Percentiles rank a stretch among this genome's conserved stretches.
Conservation (phyloP, 176 grass and related monocot species). For the Poa annua region DNA sequence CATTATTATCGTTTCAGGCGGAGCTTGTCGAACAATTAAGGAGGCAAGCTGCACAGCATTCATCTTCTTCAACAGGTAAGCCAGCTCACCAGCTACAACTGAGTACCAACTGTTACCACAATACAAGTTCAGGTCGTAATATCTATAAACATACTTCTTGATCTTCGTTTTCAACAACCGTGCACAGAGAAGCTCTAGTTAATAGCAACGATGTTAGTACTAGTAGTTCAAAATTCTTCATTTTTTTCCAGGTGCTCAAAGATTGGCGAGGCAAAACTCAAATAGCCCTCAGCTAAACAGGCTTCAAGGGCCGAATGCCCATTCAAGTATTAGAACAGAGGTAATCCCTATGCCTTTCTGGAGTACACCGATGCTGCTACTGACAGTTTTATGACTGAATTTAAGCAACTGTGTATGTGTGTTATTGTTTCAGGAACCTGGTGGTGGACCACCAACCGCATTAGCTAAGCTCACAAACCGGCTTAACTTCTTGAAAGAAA, state of each 20-base stretch:
- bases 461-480: conserved; percentile 77
- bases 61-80: conserved; percentile 31
- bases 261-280: conserved; percentile 52
- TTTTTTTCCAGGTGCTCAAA: conserved; percentile 42
- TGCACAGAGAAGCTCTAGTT: conserved; percentile 38
- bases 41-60: conserved; percentile 36
- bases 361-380: not conserved
- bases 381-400: conserved; percentile 17
- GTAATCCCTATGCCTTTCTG: conserved; percentile 38
- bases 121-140: conserved; percentile 17
- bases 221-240: conserved; percentile 29
- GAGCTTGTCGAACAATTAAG: conserved; percentile 41
- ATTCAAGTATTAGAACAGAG: conserved; percentile 53
- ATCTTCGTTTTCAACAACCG: not conserved
- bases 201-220: not conserved
- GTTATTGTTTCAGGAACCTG: conserved; percentile 63
- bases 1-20: conserved; percentile 44
- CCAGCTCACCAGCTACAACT: conserved; percentile 37
- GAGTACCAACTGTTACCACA: conserved; percentile 3
- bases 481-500: conserved; percentile 93
- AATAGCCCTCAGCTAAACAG: conserved; percentile 34
- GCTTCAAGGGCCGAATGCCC: conserved; percentile 38
- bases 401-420: conserved; percentile 29
- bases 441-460: conserved; percentile 54
- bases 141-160: conserved; percentile 30